Percentiles rank a stretch among this genome's conserved stretches.
These are phyloP conservation scores for Botrytis galanthina DNA, from an alignment of 2,329 filamentous ascomycete genomes.

Conservation along the genomic window DNA sequence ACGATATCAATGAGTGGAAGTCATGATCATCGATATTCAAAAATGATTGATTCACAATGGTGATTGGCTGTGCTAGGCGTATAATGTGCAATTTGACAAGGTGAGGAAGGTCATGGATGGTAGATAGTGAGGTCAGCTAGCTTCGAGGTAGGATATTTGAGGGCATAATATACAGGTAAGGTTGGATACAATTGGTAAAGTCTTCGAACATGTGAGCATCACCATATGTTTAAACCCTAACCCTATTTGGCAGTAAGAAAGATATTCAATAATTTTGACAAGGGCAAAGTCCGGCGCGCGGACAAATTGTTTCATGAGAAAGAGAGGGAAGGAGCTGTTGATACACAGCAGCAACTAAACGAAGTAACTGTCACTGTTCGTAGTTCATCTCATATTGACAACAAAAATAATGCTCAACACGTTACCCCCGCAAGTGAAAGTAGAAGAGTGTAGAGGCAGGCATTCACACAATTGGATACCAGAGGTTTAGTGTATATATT, in stretches of 20 bases:
- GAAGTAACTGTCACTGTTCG: neutral
- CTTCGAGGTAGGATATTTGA: neutral
- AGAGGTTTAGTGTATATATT: too few species aligned
- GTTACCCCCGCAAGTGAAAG: neutral
- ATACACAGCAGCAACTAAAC: neutral
- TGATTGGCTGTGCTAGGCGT: neutral
- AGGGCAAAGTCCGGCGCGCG: neutral
- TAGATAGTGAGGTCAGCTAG: neutral
- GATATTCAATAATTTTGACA: neutral
- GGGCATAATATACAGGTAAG: neutral
- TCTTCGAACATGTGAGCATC: neutral
- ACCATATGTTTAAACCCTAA: neutral
- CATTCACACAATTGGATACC: neutral
- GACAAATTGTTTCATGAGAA: neutral
- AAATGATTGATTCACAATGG: neutral
- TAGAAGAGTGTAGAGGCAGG: neutral
- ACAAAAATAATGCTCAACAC: neutral
- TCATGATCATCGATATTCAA: neutral
- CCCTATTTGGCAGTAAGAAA: neutral
- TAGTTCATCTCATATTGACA: neutral
- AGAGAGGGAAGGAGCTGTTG: neutral
- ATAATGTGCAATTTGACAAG: neutral
- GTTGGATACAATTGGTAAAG: neutral
- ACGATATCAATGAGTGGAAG: neutral
- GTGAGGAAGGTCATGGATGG: neutral